These are phyloP conservation scores for Bassia scoparia DNA, from an alignment of 148 eudicot genomes.

Conservation along the genomic window DNA sequence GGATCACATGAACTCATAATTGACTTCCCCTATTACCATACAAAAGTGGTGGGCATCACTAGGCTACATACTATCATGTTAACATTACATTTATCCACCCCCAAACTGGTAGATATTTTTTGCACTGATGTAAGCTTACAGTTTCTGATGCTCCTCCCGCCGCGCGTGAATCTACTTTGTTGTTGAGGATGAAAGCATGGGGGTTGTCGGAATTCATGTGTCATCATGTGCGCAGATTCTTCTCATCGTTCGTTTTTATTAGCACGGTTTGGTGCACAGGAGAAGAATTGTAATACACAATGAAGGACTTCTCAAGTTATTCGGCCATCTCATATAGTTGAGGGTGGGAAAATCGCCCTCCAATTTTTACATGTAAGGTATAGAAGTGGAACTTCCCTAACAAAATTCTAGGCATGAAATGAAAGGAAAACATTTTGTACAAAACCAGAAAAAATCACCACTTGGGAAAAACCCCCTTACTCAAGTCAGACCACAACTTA, in stretches of 20 bases:
- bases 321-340: neutral
- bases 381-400: neutral
- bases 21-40: neutral
- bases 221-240: neutral
- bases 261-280: neutral
- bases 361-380: neutral
- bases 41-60: neutral
- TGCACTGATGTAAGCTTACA: no score
- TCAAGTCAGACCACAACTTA: conserved; percentile 11
- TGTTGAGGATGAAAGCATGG: no score
- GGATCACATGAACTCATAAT: conserved; percentile 8
- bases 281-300: neutral
- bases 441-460: conserved; percentile 11
- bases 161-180: no score
- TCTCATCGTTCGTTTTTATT: neutral
- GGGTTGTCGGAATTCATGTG: neutral
- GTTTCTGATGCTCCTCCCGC: no score
- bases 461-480: conserved; percentile 8
- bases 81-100: neutral
- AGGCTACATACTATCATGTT: neutral
- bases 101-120: neutral
- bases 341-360: neutral
- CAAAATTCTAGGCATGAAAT: conserved; percentile 1
- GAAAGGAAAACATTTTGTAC: conserved; percentile 10
- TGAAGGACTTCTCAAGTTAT: neutral